Conservation (phyloP, 768 basidiomycete genomes). For the Pulveroboletus sp. region DNA sequence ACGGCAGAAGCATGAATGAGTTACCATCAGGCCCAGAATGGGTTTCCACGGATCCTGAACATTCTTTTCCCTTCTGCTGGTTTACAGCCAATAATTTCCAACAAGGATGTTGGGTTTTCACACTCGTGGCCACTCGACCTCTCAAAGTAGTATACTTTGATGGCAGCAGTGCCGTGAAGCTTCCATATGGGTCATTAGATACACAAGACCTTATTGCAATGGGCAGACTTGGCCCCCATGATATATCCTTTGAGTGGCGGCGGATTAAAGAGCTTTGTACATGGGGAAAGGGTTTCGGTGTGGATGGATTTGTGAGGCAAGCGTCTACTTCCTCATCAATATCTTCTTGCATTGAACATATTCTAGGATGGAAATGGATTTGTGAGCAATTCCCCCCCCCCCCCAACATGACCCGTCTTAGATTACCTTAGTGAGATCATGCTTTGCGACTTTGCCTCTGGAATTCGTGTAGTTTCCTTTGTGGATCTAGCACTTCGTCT, state of each 20-base stretch:
- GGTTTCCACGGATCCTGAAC: conserved; percentile 34
- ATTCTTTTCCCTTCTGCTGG: conserved; percentile 36
- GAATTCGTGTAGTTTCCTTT: conserved; percentile 23
- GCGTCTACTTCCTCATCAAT: neutral
- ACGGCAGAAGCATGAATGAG: conserved; percentile 17
- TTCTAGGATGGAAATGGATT: conserved; percentile 28
- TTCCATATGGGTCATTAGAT: conserved; percentile 39
- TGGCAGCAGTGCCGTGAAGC: conserved; percentile 44
- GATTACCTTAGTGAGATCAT: conserved; percentile 23
- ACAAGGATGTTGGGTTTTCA: conserved; percentile 16
- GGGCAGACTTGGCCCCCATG: conserved; percentile 25
- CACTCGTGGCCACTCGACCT: conserved; percentile 22
- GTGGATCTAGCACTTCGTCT: conserved; percentile 8
- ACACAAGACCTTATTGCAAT: conserved; percentile 29
- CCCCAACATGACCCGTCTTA: neutral
- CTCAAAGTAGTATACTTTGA: conserved; percentile 50
- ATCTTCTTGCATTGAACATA: neutral
- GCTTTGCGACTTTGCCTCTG: conserved; percentile 15
- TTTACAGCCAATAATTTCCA: neutral
- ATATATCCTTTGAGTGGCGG: conserved; percentile 28
- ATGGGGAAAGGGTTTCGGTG: conserved; percentile 37
- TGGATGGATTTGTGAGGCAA: conserved; percentile 48
- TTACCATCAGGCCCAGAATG: conserved; percentile 31
- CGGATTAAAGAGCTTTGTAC: conserved; percentile 39
- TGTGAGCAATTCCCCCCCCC: conserved; percentile 20